Evolutionary conservation across 192 early-diverging fungal genomes (phyloP).

Genomic region (Gamsiella multidivaricata): DNA sequence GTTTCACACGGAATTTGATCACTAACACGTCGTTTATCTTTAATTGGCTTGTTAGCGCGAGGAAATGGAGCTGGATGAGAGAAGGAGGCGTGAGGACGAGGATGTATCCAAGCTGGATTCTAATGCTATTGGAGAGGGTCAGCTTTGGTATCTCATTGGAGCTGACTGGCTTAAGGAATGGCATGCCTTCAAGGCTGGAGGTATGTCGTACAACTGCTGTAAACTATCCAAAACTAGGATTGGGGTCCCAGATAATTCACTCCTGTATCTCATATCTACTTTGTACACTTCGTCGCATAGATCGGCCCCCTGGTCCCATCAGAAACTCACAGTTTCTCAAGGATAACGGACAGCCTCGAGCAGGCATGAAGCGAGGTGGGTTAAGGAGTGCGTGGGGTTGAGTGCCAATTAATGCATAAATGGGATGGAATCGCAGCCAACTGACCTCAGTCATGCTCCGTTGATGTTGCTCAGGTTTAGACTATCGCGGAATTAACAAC

Average conservation of each 20-base stretch:
- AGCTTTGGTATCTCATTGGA: slow-evolving; percentile 59
- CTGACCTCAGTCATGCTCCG: no score
- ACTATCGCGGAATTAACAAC: slow-evolving; percentile 55
- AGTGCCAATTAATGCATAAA: background rate
- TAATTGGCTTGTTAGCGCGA: slow-evolving; percentile 40
- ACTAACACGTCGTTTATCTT: no score
- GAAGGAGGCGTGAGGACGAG: slow-evolving; percentile 42
- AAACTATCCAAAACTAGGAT: background rate
- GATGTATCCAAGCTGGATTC: slow-evolving; percentile 50
- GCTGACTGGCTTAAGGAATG: slow-evolving; percentile 53
- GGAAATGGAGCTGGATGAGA: slow-evolving; percentile 38
- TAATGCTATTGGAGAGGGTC: slow-evolving; percentile 32
- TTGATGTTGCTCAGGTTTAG: slow-evolving; percentile 11
- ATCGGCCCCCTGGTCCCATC: slow-evolving; percentile 50
- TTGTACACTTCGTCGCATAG: slow-evolving; percentile 15
- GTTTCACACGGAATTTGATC: slow-evolving; percentile 7
- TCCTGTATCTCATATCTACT: background rate
- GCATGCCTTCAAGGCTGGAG: slow-evolving; percentile 57
- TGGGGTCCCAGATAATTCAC: no score
- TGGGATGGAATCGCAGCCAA: no score
- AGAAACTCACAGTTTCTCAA: slow-evolving; percentile 52
- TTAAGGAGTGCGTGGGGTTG: background rate
- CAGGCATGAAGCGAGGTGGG: slow-evolving; percentile 56
- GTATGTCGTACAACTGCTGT: no score
- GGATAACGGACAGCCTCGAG: slow-evolving; percentile 52